Conservation (phyloP, 1,284 basidiomycete genomes). For the Malassezia equina region DNA sequence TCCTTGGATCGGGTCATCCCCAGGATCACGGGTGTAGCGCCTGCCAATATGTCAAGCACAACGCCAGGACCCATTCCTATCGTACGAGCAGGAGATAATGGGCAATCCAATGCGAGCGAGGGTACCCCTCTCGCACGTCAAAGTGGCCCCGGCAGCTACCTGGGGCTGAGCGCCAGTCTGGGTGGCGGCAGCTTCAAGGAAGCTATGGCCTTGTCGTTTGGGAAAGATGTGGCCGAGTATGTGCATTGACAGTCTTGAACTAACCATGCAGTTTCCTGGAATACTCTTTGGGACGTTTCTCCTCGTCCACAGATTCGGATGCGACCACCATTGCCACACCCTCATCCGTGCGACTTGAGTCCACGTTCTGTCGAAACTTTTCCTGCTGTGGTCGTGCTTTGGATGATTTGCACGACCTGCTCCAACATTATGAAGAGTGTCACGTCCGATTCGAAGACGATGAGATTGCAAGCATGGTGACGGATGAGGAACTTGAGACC, state of each 20-base stretch:
- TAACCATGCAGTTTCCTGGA: slow-evolving; percentile 34
- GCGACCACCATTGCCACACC: slow-evolving; percentile 33
- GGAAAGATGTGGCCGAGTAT: slow-evolving; percentile 44
- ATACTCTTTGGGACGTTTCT: slow-evolving; percentile 40
- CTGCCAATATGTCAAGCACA: slow-evolving; percentile 11
- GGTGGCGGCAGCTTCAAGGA: slow-evolving; percentile 35
- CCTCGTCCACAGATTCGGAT: slow-evolving; percentile 41
- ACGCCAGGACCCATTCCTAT: slow-evolving; percentile 18
- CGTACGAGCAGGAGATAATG: slow-evolving; percentile 2
- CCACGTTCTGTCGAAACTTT: slow-evolving; percentile 47
- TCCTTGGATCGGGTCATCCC: neutral
- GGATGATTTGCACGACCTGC: slow-evolving; percentile 44
- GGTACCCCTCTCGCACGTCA: neutral
- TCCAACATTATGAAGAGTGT: slow-evolving; percentile 47
- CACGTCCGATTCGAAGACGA: slow-evolving; percentile 46
- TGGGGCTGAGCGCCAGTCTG: slow-evolving; percentile 10
- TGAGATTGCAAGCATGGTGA: slow-evolving; percentile 34
- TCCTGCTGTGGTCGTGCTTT: slow-evolving; percentile 43
- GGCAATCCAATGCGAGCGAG: neutral
- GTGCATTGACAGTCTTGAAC: slow-evolving; percentile 7
- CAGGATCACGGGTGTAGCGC: neutral
- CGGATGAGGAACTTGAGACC: slow-evolving; percentile 36
- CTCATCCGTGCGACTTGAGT: slow-evolving; percentile 39
- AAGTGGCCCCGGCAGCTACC: slow-evolving; percentile 11
- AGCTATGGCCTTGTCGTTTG: slow-evolving; percentile 41